Percentiles rank a stretch among this genome's conserved stretches.
Conservation (phyloP, 2,329 filamentous ascomycete genomes). For the Botrytis elliptica region DNA sequence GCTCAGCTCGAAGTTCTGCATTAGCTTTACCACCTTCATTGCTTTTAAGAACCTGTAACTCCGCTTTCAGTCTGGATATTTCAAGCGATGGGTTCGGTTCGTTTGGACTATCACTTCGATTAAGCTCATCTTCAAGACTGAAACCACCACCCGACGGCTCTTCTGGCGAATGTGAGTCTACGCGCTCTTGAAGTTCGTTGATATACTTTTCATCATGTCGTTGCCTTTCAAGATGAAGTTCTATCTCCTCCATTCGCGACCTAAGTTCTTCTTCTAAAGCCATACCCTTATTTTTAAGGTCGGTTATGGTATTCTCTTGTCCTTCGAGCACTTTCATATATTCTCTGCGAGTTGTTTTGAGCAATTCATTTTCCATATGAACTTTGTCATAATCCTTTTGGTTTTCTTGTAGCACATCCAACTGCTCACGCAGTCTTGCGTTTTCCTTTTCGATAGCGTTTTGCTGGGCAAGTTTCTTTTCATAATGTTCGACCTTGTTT, state of each 20-base stretch:
- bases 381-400: slow-evolving; percentile 40
- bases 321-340: slow-evolving; percentile 41
- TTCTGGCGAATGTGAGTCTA: slow-evolving; percentile 23
- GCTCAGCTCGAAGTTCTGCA: slow-evolving; percentile 53
- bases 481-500: slow-evolving; percentile 61
- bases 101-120: slow-evolving; percentile 36
- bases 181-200: slow-evolving; percentile 19
- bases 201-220: slow-evolving; percentile 46
- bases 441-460: slow-evolving; percentile 56
- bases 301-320: slow-evolving; percentile 38
- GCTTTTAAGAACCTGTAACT: slow-evolving; percentile 58
- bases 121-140: slow-evolving; percentile 61
- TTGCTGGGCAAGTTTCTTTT: slow-evolving; percentile 60
- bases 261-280: slow-evolving; percentile 44
- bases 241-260: slow-evolving; percentile 30
- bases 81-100: slow-evolving; percentile 50
- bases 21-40: slow-evolving; percentile 55
- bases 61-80: slow-evolving; percentile 59
- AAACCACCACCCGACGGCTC: slow-evolving; percentile 37
- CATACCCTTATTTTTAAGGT: slow-evolving; percentile 47
- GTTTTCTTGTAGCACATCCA: slow-evolving; percentile 53
- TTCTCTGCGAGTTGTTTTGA: slow-evolving; percentile 42
- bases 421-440: slow-evolving; percentile 54
- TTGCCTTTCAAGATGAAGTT: slow-evolving; percentile 42
- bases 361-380: slow-evolving; percentile 33